Evolutionary conservation across 371 early-diverging fungal genomes (phyloP), one percentile per base, ranked within the genome.

Genomic region (Conidiobolus incongruus): DNA sequence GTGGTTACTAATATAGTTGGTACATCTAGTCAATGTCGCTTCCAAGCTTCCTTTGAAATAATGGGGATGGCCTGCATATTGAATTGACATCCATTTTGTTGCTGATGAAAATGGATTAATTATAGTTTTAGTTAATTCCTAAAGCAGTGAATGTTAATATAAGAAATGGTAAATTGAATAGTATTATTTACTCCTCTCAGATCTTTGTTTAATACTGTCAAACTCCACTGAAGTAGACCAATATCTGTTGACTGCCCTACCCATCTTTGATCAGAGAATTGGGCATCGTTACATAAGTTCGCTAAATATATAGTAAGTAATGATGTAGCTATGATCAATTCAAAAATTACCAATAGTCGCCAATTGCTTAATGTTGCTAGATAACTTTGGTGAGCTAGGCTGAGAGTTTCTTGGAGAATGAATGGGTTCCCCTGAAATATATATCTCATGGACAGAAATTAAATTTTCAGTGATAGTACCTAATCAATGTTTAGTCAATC

Each of bases 101-200:
- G 90, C 91, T 4, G 85, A 80, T 52, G 68, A 78, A 57, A 95
- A 95, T 2, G 96, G 87, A 28, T 66, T 55, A 61, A 90, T 91
- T 40, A 7, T 11, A 8, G 17, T 5, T 15, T 30, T 24, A 15
- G 40, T 40, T 10, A 37, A 6, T 10, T 8, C 17, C 38, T 37
- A 0, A 70, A 57, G 10, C 81, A 46, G 12, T 86, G 67, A 11
- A 30, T 23, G 8, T 7, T 7, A 3, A 40, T 20, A 4, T 6
- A 17, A 28, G 16, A 16, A 5, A 40, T 16, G 29, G 10, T 12
- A n/a, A 8, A 17, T 40, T 7, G 10, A 12, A 40, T 12, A 12
- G n/a, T 30, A 22, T 4, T 4, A 17, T 4, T 31, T 34, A 23
- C 34, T 19, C 19, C 4, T 15, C 43, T 11, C 8, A 33, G 31